These are phyloP conservation scores for Boletus insuetus DNA, from an alignment of 768 basidiomycete genomes.

Conservation along the genomic window DNA sequence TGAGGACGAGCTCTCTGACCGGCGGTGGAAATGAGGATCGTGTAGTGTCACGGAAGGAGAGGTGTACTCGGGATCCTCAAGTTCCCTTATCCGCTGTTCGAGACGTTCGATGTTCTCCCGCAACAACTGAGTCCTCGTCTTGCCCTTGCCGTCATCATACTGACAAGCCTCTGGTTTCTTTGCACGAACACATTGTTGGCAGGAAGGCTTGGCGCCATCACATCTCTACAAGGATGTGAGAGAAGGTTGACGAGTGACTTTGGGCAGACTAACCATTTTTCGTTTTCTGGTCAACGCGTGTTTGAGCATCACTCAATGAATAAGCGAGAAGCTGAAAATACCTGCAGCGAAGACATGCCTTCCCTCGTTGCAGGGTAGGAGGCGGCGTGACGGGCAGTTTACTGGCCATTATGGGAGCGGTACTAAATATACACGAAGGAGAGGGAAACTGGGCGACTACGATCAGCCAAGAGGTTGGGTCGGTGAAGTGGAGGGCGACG, in stretches of 20 bases:
- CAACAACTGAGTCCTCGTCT: constrained; percentile 75
- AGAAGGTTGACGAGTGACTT: not conserved
- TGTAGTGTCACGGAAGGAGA: constrained; percentile 68
- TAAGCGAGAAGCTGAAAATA: constrained; percentile 27
- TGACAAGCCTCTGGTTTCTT: constrained; percentile 75
- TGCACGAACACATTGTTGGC: constrained; percentile 74
- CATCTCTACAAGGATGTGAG: constrained; percentile 52
- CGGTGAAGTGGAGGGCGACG: not conserved
- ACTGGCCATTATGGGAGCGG: constrained; percentile 35
- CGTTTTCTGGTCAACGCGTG: constrained; percentile 48
- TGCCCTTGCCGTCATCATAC: constrained; percentile 83
- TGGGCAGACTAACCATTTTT: constrained; percentile 52
- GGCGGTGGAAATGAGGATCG: constrained; percentile 53
- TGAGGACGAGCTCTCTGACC: constrained; percentile 50
- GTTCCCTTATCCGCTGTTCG: constrained; percentile 67
- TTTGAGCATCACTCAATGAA: constrained; percentile 11
- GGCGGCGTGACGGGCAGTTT: constrained; percentile 29
- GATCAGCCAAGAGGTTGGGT: not conserved
- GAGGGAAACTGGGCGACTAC: constrained; percentile 16
- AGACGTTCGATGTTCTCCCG: constrained; percentile 74
- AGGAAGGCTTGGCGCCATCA: constrained; percentile 73
- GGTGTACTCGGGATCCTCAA: constrained; percentile 71
- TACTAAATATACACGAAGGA: constrained; percentile 36
- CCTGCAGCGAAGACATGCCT: constrained; percentile 74
- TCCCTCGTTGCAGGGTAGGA: constrained; percentile 59